Conservation (phyloP, 2,329 filamentous ascomycete genomes). For the Tolypocladium endophyticum region DNA sequence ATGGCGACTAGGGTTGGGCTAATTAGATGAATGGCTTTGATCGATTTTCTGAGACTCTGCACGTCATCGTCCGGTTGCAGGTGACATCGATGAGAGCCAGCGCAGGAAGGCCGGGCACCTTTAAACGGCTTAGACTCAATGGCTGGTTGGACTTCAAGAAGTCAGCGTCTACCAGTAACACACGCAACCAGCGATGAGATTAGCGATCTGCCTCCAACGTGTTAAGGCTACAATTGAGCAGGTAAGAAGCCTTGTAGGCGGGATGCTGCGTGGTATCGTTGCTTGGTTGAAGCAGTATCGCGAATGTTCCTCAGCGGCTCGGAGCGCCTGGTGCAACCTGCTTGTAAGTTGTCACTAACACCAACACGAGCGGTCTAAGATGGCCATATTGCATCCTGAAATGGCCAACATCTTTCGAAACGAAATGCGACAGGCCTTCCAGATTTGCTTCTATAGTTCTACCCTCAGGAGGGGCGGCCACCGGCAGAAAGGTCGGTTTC, state of each 20-base stretch:
- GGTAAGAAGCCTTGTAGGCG: background rate
- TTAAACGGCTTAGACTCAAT: background rate
- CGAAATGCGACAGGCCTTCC: background rate
- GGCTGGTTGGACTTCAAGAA: background rate
- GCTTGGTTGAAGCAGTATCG: background rate
- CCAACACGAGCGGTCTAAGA: background rate
- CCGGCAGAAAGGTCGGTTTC: too few relatives aligned
- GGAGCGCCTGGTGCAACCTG: too few relatives aligned
- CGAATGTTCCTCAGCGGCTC: background rate
- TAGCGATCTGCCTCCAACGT: background rate
- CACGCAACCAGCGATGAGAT: background rate
- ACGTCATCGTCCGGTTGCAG: background rate
- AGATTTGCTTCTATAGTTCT: background rate
- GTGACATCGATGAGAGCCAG: background rate
- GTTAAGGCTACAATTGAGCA: background rate
- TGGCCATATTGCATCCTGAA: background rate
- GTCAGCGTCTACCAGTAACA: background rate
- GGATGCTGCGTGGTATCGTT: too few relatives aligned
- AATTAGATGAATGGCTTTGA: background rate
- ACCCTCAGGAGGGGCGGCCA: background rate
- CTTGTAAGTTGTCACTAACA: too few relatives aligned
- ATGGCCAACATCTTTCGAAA: background rate
- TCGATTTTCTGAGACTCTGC: background rate
- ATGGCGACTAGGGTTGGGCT: background rate
- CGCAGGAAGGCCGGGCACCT: background rate